Conservation (phyloP, 148 eudicot species). For the Camellia japonica region DNA sequence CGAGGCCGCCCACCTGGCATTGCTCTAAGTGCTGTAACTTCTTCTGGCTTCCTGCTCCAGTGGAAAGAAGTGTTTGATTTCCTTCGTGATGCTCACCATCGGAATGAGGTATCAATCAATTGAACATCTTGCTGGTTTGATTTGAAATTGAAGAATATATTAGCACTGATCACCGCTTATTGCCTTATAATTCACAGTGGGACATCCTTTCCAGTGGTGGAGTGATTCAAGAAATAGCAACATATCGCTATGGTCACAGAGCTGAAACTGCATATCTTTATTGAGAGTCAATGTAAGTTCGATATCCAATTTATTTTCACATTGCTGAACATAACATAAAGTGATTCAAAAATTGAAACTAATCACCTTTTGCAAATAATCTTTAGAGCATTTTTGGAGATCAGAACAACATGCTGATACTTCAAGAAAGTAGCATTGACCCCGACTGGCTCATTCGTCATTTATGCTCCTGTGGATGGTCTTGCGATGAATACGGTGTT, state of each 20-base stretch:
- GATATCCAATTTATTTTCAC: background rate
- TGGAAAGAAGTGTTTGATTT: conserved; percentile 44
- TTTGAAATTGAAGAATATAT: background rate
- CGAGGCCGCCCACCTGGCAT: too few species aligned
- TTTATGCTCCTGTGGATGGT: too few species aligned
- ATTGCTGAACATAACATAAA: too few species aligned
- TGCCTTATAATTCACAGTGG: conserved; percentile 31
- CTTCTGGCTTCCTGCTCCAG: conserved; percentile 53
- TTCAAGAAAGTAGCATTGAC: conserved; percentile 77
- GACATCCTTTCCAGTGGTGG: conserved; percentile 44
- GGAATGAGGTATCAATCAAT: conserved; percentile 35
- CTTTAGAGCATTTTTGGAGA: background rate
- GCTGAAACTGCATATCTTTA: conserved; percentile 35
- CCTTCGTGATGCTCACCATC: conserved; percentile 22
- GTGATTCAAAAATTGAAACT: background rate
- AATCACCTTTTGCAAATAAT: background rate
- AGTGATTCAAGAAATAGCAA: conserved; percentile 44
- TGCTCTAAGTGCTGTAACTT: conserved; percentile 40
- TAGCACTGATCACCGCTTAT: background rate
- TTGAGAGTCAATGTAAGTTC: conserved; percentile 58
- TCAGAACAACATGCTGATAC: conserved; percentile 50
- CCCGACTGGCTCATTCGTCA: conserved; percentile 59
- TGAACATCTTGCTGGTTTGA: too few species aligned
- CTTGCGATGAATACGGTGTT: too few species aligned
- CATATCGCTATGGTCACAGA: conserved; percentile 40